Base-by-base conservation (phyloP, 2,329 filamentous ascomycete species). In the Cucurbitaria berberidis region DNA sequence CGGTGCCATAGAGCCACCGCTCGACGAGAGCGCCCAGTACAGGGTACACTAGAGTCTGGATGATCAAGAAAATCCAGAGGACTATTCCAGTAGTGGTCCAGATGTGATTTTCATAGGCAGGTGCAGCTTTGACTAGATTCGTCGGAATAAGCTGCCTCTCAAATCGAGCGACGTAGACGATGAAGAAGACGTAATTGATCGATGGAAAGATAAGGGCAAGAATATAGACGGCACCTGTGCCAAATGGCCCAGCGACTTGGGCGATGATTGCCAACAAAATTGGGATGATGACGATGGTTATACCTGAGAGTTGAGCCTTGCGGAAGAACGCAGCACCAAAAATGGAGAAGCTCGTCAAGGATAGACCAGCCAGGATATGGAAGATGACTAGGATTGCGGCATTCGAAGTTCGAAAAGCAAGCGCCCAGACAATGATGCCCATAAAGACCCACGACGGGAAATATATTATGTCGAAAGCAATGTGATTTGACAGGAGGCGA, bases 151-250 rank as follows among this genome's bases (percentile, higher is more conserved):
- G 78, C 49, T 86, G 70, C 56, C 81, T 80, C 74, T 97, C 90
- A 71, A 86, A 96, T 36, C 89, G 86, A 11, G 92, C 90, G 74
- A 93, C 83, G 57, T 88, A 84, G 16, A 89, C 86, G 16, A 89
- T 87, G 69, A 93, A 95, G 71, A 88, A 92, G 13, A 93, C 89
- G 68, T 91, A 96, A 64, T 91, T 93, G 80, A 93, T 96, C 0
- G 93, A 90, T 0, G 91, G 85, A 69, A 97, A 97, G 0, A 97
- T 74, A 13, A 96, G 70, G 55, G 88, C 88, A 11, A 96, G 79
- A 3, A 90, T 78, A 5, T 84, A 82, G 3, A 93, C 89, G 1
- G 86, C 81, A 1, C 78, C 86, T 0, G 87, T 89, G 8, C 76
- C 79, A 3, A 86, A 85, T 1, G 80, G 81, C 0, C 83, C 86